These are phyloP conservation scores for Cladophialophora yegresii DNA, from an alignment of 2,329 filamentous ascomycete genomes.

Conservation along the genomic window DNA sequence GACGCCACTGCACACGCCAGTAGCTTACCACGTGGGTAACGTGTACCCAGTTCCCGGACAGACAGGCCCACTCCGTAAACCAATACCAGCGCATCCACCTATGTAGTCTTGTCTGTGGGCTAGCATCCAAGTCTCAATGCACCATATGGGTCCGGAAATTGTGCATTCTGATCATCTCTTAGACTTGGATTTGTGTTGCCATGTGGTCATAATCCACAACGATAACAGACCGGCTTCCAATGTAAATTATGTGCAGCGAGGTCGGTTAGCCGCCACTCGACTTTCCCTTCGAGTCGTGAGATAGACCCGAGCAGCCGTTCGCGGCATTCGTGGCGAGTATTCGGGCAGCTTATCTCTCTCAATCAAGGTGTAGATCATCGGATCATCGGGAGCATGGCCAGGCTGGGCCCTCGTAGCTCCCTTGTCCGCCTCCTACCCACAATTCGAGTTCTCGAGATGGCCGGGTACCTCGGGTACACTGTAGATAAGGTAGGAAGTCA, in stretches of 20 bases:
- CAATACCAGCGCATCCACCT: not conserved
- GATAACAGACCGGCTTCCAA: not conserved
- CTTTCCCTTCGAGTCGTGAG: not conserved
- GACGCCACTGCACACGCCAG: not conserved
- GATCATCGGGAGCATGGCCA: not conserved
- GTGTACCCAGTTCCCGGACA: not conserved
- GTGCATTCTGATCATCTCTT: not conserved
- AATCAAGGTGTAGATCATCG: not conserved
- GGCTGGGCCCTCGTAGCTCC: not conserved
- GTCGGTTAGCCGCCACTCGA: not conserved
- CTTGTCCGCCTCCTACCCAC: not conserved
- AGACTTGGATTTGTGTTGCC: not conserved
- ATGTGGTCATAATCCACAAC: not conserved
- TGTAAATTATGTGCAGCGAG: not conserved
- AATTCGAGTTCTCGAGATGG: not conserved
- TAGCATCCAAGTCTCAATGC: not conserved
- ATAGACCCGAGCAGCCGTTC: not conserved
- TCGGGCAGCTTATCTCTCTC: slow-evolving; percentile 6
- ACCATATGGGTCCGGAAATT: not conserved
- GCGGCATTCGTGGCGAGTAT: not conserved
- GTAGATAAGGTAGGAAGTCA: not conserved
- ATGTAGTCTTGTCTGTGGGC: not conserved
- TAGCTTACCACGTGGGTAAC: not conserved
- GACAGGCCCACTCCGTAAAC: not conserved
- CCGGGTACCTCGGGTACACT: too few relatives aligned